Conservation (phyloP, 169 alveolate species). For the Eimeria acervulina region DNA sequence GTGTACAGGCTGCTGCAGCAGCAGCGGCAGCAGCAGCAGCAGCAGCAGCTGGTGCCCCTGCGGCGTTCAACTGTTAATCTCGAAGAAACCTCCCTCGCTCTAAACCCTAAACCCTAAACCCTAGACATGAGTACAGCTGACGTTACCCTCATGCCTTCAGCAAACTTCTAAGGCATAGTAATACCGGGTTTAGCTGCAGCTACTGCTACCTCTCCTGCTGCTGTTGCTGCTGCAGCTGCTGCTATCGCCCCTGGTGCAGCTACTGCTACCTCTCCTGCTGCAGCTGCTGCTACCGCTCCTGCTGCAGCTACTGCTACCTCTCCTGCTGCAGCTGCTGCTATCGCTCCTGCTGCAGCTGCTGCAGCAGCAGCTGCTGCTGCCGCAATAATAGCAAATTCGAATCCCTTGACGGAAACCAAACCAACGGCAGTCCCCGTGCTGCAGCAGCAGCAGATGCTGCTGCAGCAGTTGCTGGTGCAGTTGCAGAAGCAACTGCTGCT, state of each 20-base stretch:
- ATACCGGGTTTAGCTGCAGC: not conserved
- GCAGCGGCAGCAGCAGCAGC: constrained; percentile 54
- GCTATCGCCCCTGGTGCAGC: not conserved
- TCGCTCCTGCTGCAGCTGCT: not conserved
- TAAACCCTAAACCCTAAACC: constrained; percentile 34
- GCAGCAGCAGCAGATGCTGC: not conserved
- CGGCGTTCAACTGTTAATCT: not conserved
- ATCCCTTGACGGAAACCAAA: not conserved
- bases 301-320: not conserved
- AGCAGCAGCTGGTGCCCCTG: constrained; percentile 37
- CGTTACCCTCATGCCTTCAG: not conserved
- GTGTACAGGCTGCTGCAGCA: constrained; percentile 24
- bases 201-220: not conserved
- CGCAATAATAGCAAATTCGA: not conserved
- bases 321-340: not conserved
- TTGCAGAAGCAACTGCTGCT: not conserved
- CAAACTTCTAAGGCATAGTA: not conserved
- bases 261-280: too few relatives aligned
- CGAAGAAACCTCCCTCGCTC: not conserved
- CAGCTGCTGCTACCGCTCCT: not conserved
- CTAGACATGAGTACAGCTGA: not conserved
- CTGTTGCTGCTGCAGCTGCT: not conserved
- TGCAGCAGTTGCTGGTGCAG: not conserved
- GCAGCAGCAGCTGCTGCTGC: not conserved
- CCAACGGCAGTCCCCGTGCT: not conserved